Conservation (phyloP, 768 basidiomycete species). For the Porphyrellus cyaneotinctus region DNA sequence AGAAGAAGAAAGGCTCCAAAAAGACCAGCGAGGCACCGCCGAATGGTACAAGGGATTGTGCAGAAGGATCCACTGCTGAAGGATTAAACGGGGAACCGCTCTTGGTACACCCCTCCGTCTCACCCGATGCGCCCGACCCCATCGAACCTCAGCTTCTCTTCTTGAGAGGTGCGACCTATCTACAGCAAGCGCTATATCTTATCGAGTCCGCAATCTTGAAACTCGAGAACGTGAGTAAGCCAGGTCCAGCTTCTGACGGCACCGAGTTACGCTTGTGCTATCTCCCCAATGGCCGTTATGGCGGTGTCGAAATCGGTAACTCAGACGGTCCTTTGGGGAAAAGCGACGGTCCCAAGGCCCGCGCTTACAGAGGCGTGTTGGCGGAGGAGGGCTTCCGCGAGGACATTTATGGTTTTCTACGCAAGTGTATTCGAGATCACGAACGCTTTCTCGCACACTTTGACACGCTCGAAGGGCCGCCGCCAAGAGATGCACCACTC, state of each 20-base stretch:
- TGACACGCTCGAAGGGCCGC: conserved; percentile 58
- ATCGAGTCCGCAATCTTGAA: conserved; percentile 70
- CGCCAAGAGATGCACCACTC: conserved; percentile 18
- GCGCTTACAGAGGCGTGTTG: conserved; percentile 60
- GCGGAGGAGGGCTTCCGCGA: conserved; percentile 54
- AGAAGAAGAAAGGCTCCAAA: conserved; percentile 50
- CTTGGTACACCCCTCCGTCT: conserved; percentile 65
- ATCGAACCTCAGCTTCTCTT: conserved; percentile 84
- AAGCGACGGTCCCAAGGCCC: conserved; percentile 51
- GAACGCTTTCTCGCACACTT: conserved; percentile 83
- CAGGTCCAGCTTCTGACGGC: conserved; percentile 52
- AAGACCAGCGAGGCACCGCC: conserved; percentile 61
- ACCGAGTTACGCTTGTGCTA: conserved; percentile 75
- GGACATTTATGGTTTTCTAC: conserved; percentile 54
- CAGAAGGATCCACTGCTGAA: conserved; percentile 41
- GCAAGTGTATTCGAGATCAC: conserved; percentile 79
- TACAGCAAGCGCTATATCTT: conserved; percentile 71
- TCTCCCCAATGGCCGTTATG: conserved; percentile 70
- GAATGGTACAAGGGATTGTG: conserved; percentile 54
- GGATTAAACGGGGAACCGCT: conserved; percentile 47
- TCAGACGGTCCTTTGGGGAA: conserved; percentile 73
- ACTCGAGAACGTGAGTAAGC: conserved; percentile 65
- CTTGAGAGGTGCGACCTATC: conserved; percentile 76
- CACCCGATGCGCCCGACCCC: conserved; percentile 79
- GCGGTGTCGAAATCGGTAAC: conserved; percentile 83